Evolutionary conservation across 75 land plant genomes (phyloP).

Genomic region (Picea sitchensis): DNA sequence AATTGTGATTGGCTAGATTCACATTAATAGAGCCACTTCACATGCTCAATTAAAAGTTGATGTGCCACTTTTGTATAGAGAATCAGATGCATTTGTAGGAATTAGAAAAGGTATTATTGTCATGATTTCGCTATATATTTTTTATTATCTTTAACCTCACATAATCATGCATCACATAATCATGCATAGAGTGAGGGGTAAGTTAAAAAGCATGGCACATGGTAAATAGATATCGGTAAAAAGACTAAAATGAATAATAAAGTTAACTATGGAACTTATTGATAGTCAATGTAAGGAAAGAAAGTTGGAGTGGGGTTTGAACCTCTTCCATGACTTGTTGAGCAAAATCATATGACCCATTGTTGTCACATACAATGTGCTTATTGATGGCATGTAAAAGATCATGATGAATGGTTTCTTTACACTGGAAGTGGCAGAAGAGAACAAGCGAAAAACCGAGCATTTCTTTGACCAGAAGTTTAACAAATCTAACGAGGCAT

Average conservation of each 20-base stretch:
- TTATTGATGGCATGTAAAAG: too few relatives aligned
- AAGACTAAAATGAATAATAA: not conserved
- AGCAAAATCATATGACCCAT: too few relatives aligned
- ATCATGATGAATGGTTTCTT: too few relatives aligned
- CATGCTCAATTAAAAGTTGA: slow-evolving; percentile 67
- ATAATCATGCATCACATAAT: too few relatives aligned
- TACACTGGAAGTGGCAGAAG: too few relatives aligned
- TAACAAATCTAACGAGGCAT: too few relatives aligned
- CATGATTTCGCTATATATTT: not conserved
- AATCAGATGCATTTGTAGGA: slow-evolving; percentile 88
- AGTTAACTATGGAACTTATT: not conserved
- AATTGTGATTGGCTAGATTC: slow-evolving; percentile 19
- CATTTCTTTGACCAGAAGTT: too few relatives aligned
- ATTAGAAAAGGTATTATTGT: slow-evolving; percentile 60
- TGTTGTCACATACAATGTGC: too few relatives aligned
- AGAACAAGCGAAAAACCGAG: too few relatives aligned
- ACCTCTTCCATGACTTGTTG: too few relatives aligned
- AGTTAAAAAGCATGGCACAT: not conserved
- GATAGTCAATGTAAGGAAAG: too few relatives aligned
- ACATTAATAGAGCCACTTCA: slow-evolving; percentile 51
- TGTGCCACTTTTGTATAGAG: slow-evolving; percentile 79
- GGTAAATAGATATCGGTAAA: not conserved
- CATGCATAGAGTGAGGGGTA: not conserved
- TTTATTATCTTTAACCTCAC: not conserved
- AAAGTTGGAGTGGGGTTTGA: too few relatives aligned